Evolutionary conservation across 208 protist genomes (phyloP), one percentile per base, ranked within the genome.

Genomic region (Strigomonas culicis): DNA sequence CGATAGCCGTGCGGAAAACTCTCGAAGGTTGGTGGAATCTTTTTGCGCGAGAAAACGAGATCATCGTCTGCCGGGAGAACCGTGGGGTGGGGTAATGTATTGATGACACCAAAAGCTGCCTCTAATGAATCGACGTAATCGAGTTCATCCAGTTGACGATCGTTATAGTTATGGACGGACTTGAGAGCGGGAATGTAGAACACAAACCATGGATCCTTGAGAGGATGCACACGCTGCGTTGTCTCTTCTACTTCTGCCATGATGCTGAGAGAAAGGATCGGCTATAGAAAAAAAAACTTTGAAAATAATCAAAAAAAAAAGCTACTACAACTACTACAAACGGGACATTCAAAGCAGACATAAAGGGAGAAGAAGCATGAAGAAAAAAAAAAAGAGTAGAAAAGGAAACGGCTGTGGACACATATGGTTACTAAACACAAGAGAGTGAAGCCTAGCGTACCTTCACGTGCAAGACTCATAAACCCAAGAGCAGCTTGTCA

Each of bases 171-270:
- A 30, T 82, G 70, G n/a, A 66, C 72, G 13, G 66, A 67, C 44
- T 86, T 84, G 1, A 74, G 59, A 39, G 76, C 66, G 11, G 76
- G 79, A 34, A 87, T 87, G 70, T 92, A 95, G 49, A 80, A 90
- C 10, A 93, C 76, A 60, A 82, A 86, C 86, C 89, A 95, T 30
- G 83, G 79, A 55, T 90, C 80, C 77, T 90, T 92, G 24, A 95
- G 73, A 21, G 60, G 72, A 58, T 93, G 86, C 46, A 82, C 70
- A 76, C 41, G 39, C 21, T 62, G 31, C 22, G 21, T 25, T 19
- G 7, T 7, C n/a, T 57, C n/a, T 7, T 28, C n/a, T 57, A 19
- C n/a, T 31, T 31, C n/a, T 21, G 55, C 10, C 24, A 28, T 47
- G 25, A 4, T 22, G 17, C 24, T 6, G 19, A 25, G 6, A 2